Evolutionary conservation across 805 yeast species (phyloP), one percentile per base, ranked within the genome.

Genomic region (Yarrowia bubula): DNA sequence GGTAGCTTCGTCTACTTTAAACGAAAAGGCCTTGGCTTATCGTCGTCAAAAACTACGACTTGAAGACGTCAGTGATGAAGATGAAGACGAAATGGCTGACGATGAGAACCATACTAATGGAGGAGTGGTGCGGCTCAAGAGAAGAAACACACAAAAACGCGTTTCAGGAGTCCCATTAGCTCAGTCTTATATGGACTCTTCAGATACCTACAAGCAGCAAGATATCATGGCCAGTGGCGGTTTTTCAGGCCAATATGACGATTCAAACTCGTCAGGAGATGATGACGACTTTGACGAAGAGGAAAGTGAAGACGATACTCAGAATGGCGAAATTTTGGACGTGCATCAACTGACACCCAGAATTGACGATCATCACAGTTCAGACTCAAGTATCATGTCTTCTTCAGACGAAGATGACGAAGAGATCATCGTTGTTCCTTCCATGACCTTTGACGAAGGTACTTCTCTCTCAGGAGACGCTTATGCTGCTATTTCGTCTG

Each of bases 361-460:
- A 42, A 62, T 55, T 9, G 65, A 39, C 17, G 65, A 37, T 28
- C 65, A 43, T 11, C 44, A 37, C 14, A 51, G 44, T 22, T 38
- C 44, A 7, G 65, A 61, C 58, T 48, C 62, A 8, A 61, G 65
- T 13, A 61, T 61, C 42, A 66, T 68, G 11, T 70, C 69, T 13
- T 69, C 67, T 22, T 72, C 71, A 18, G 28, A 22, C 5, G 72
- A 64, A 10, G 70, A 66, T 57, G 67, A 63, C n/a, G 67, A 65
- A 38, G 47, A 38, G 31, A 67, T 48, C 15, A 58, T 55, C 6
- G 47, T 39, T 9, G 47, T 55, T 13, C 38, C 61, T 1, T 38
- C 46, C n/a, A 31, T 37, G 58, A 37, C 58, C 2, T 51, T 39
- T 11, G 61, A 55, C 13, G 46, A 39, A 4, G 61, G 61, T 11